Percentiles rank a stretch among this genome's conserved stretches.
Conservation (phyloP, 495 filamentous ascomycete genomes). For the Annulohypoxylon stygium region DNA sequence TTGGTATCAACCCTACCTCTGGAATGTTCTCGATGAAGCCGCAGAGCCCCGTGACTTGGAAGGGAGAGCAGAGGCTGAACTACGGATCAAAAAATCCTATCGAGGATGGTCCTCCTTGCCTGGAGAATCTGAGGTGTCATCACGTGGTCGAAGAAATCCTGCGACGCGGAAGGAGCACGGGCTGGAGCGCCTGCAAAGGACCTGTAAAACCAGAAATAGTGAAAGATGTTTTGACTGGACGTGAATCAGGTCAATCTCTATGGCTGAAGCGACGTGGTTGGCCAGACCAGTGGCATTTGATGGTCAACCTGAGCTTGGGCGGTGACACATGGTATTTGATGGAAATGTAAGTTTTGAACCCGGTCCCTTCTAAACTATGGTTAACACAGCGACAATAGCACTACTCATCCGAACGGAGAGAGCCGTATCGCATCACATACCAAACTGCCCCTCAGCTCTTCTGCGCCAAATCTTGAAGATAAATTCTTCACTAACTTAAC, state of each 20-base stretch:
- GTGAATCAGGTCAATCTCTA: conserved; percentile 68
- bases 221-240: conserved; percentile 69
- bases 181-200: conserved; percentile 69
- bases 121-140: conserved; percentile 70
- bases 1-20: conserved; percentile 76
- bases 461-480: conserved; percentile 52
- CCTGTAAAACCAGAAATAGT: conserved; percentile 70
- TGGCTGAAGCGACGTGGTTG: conserved; percentile 76
- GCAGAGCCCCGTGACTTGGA: conserved; percentile 53
- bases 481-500: conserved; percentile 58
- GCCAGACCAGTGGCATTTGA: conserved; percentile 74
- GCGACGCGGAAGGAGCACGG: conserved; percentile 68
- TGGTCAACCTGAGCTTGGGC: conserved; percentile 75
- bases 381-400: conserved; percentile 26
- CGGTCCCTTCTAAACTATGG: conserved; percentile 8
- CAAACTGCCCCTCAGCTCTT: conserved; percentile 55
- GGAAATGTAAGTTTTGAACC: conserved; percentile 64
- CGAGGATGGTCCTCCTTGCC: conserved; percentile 64
- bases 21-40: conserved; percentile 69
- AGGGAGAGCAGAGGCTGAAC: conserved; percentile 67
- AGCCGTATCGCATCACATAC: conserved; percentile 50
- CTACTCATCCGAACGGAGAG: conserved; percentile 43
- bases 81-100: conserved; percentile 62
- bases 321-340: conserved; percentile 84
- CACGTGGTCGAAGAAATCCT: conserved; percentile 74